Evolutionary conservation across 495 filamentous ascomycete species (phyloP), one percentile per base, ranked within the genome.

Genomic region (Penicillium antarcticum): DNA sequence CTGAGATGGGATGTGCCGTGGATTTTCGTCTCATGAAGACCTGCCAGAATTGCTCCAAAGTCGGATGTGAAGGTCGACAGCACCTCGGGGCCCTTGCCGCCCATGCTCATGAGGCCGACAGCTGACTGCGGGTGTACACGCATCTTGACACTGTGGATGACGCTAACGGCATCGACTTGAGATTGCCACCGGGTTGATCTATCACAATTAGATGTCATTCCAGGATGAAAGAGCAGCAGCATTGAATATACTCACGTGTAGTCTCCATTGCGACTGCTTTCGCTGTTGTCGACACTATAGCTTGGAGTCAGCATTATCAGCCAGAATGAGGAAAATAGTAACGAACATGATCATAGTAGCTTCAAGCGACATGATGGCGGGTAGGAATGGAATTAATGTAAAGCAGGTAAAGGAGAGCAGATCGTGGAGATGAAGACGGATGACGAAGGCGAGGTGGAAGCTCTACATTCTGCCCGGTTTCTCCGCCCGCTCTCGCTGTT

Each of bases 81-180:
- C 49, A 97, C 91, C 73, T 99, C 95, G 36, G 94, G 94, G 11
- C 91, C 91, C 62, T 92, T 92, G 60, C 94, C 94, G 51, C 89
- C 94, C 92, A 97, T 97, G 70, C 89, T 96, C 91, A 99, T 96
- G 42, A 99, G 79, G 52, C 94, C 94, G 47, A 97, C 95, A 18
- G 91, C 92, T 11, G 91, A 96, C 73, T 99, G 94, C 18, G 94
- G 88, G 70, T 99, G 95, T 68, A 82, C 87, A 73, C 90, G 84
- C 56, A 92, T 95, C 72, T 97, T 95, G 61, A 87, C 87, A 56
- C 87, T 88, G 77, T 96, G 97, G 66, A 97, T 87, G 68, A 97
- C 86, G 66, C 87, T 91, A 60, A 95, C 89, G 40, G 92, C 91
- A 71, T 99, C 95, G 60, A 87, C 75, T 77, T 97, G 94, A 52